A percentile compares a stretch with the other conserved stretches of the same genome.
Evolutionary conservation across 73 alveolate species (phyloP).

Genomic region (Tetrahymena malaccensis): DNA sequence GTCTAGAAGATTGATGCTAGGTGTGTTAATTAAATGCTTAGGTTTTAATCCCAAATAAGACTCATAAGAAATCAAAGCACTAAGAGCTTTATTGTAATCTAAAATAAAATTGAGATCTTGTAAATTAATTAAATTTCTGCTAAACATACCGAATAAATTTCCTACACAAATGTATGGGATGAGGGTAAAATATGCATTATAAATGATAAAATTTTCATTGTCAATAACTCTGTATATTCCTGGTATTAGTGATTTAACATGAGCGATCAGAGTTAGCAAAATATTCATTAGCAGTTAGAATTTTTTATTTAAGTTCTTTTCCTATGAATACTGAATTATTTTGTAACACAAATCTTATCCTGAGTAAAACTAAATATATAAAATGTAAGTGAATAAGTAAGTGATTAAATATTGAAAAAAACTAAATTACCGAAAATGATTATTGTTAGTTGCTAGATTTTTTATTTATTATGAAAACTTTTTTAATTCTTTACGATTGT

Average conservation of each 20-base stretch:
- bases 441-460: too few relatives aligned
- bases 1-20: not conserved
- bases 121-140: not conserved
- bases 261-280: not conserved
- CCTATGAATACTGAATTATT: not conserved
- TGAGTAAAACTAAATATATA: not conserved
- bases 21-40: not conserved
- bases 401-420: too few relatives aligned
- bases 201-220: not conserved
- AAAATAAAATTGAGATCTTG: not conserved
- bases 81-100: not conserved
- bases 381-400: too few relatives aligned
- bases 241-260: not conserved
- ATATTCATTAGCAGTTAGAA: too few relatives aligned
- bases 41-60: not conserved
- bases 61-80: not conserved
- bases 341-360: not conserved
- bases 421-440: not conserved
- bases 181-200: not conserved
- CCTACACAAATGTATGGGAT: not conserved
- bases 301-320: too few relatives aligned
- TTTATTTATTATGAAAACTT: too few relatives aligned
- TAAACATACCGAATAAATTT: not conserved
- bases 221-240: not conserved
- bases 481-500: too few relatives aligned